Evolutionary conservation across 2,329 filamentous ascomycete species (phyloP).

Genomic region (Coniochaeta hoffmannii): DNA sequence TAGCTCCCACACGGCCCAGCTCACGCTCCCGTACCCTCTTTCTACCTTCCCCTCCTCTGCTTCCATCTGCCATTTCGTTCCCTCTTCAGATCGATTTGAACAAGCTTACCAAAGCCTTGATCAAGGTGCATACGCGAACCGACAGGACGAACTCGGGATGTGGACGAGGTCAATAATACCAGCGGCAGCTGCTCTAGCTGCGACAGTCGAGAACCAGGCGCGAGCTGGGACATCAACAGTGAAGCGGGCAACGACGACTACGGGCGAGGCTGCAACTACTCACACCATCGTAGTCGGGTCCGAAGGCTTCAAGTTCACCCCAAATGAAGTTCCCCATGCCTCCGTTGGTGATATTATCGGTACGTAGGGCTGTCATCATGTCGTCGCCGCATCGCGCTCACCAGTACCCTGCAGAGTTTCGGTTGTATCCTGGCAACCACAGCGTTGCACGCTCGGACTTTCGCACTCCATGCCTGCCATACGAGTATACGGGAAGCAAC

Average conservation of each 20-base stretch:
- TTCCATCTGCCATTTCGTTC: background rate
- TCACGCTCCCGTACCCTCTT: background rate
- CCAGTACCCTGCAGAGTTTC: slow-evolving; percentile 36
- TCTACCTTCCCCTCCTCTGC: background rate
- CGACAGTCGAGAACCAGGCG: background rate
- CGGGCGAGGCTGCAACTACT: background rate
- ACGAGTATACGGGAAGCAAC: slow-evolving; percentile 41
- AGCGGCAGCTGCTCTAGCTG: background rate
- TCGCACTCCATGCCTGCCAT: slow-evolving; percentile 55
- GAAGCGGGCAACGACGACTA: background rate
- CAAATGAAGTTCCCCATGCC: slow-evolving; percentile 23
- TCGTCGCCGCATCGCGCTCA: slow-evolving; percentile 1
- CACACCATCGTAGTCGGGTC: background rate
- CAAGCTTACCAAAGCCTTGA: background rate
- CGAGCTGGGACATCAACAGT: background rate
- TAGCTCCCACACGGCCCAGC: background rate
- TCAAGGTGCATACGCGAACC: background rate
- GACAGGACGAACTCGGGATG: background rate
- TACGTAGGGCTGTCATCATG: slow-evolving; percentile 14
- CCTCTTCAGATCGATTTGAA: background rate
- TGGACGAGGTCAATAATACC: background rate
- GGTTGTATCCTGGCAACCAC: slow-evolving; percentile 57
- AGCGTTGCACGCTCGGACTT: slow-evolving; percentile 56
- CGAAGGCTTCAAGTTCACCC: slow-evolving; percentile 26
- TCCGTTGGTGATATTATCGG: slow-evolving; percentile 40